Evolutionary conservation across 495 filamentous ascomycete genomes (phyloP), one percentile per base, ranked within the genome.

Genomic region (Lasiosphaeria hispida): DNA sequence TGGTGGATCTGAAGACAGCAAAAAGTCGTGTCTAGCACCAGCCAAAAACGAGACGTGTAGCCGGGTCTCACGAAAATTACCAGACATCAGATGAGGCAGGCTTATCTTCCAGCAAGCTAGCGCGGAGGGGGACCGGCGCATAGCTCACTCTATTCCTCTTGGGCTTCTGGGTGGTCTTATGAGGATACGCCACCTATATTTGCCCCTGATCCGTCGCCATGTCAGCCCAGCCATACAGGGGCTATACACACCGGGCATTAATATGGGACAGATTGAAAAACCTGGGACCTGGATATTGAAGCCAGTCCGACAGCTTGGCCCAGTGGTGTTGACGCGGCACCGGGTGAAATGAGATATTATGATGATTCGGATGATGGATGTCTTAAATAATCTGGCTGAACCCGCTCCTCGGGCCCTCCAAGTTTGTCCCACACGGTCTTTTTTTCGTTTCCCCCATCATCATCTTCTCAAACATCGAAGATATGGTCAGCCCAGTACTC

Each of bases 261-360:
- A 62, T 62, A 44, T 62, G 59, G 59, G 47, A 57, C 33, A 58
- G 54, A 57, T 36, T 18, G 36, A 35, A 54, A 55, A 62, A 62
- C 60, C 60, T 55, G 60, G 60, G 51, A 55, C 55, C 49, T 58
- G 60, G 60, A 58, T 58, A 62, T 62, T 62, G 49, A 33, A 35
- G n/a, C n/a, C 10, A 15, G 19, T 48, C 60, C 48, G 60, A 58
- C 48, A 53, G 18, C 54, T 62, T 57, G 54, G 54, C 53, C 35
- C 36, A 35, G 1, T 40, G 47, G 55, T 33, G 34, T 33, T 43
- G 55, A 44, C 57, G 57, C 48, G 51, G 38, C 37, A 34, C 58
- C 58, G 58, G 58, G 37, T 60, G 57, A 59, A 59, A 39, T 47
- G 40, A 15, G 47, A 10, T 30, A 30, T 30, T 30, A 5, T 30